phyloP scores from a whole-genome alignment of 2,329 filamentous ascomycete species.

The Penicillium brevicompactum region DNA sequence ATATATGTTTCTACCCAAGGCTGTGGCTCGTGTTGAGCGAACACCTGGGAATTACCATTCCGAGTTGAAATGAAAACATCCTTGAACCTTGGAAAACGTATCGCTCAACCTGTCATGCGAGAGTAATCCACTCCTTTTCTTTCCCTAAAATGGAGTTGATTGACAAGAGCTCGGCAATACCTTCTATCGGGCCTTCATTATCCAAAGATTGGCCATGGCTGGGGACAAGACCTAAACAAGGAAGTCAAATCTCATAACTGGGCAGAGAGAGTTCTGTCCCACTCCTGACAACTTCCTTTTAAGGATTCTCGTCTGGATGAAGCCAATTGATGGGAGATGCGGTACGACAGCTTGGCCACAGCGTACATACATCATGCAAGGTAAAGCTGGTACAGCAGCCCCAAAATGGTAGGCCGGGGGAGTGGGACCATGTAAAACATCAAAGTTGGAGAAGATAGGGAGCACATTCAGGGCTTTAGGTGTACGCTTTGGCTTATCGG shows the following conservation, averaged over 20 bases:
- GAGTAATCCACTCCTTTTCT: not conserved
- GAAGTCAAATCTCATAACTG: not conserved
- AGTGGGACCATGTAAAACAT: constrained; percentile 9
- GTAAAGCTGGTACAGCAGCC: not conserved
- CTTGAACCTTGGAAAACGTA: too few species aligned
- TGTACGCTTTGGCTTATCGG: constrained; percentile 4
- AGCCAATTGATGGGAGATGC: not conserved
- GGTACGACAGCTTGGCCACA: too few species aligned
- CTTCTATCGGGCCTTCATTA: not conserved
- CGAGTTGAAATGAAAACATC: not conserved
- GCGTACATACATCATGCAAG: not conserved
- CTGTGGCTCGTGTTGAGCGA: too few species aligned
- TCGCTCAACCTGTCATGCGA: not conserved
- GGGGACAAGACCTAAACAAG: not conserved
- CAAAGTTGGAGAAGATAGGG: not conserved
- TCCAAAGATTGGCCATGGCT: not conserved
- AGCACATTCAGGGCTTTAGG: not conserved
- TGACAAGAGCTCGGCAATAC: not conserved
- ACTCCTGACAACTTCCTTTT: constrained; percentile 4
- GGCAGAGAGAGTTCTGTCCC: not conserved
- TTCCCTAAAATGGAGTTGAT: not conserved
- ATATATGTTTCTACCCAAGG: too few species aligned
- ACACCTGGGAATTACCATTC: not conserved
- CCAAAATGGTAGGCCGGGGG: constrained; percentile 25
- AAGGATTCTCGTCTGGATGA: not conserved